phyloP scores from a whole-genome alignment of 129 eudicot species.

The Pittosporum tobira region DNA sequence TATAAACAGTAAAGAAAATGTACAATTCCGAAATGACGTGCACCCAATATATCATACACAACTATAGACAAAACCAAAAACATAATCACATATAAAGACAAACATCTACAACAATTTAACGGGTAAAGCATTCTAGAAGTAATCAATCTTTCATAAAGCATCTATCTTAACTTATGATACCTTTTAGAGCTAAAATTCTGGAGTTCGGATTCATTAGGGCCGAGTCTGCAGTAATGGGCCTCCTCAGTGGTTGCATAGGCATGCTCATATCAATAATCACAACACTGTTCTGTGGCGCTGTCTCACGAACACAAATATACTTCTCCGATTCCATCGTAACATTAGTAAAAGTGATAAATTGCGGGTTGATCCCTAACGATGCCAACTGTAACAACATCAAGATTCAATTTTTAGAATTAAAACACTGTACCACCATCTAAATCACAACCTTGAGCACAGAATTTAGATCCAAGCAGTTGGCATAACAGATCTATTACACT shows the following conservation, averaged over 20 bases:
- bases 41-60: not conserved
- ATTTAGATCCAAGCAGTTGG: not conserved
- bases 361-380: slow-evolving; percentile 80
- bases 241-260: slow-evolving; percentile 91
- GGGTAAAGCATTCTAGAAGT: not conserved
- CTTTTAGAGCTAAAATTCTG: slow-evolving; percentile 72
- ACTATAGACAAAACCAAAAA: too few species aligned
- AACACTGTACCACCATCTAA: not conserved
- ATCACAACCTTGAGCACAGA: not conserved
- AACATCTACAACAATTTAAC: slow-evolving; percentile 1
- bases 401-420: slow-evolving; percentile 5
- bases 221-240: slow-evolving; percentile 91
- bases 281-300: slow-evolving; percentile 81
- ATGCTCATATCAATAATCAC: slow-evolving; percentile 92
- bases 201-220: slow-evolving; percentile 89
- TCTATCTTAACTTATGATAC: slow-evolving; percentile 19
- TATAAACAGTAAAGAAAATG: too few species aligned
- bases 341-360: slow-evolving; percentile 81
- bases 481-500: not conserved
- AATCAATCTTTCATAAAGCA: slow-evolving; percentile 10
- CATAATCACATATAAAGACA: not conserved
- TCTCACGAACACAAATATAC: slow-evolving; percentile 88
- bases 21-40: too few species aligned
- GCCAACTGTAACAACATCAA: slow-evolving; percentile 54
- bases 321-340: slow-evolving; percentile 97